Conservation (phyloP, 257 asterid genomes). For the Leptodermis oblonga region DNA sequence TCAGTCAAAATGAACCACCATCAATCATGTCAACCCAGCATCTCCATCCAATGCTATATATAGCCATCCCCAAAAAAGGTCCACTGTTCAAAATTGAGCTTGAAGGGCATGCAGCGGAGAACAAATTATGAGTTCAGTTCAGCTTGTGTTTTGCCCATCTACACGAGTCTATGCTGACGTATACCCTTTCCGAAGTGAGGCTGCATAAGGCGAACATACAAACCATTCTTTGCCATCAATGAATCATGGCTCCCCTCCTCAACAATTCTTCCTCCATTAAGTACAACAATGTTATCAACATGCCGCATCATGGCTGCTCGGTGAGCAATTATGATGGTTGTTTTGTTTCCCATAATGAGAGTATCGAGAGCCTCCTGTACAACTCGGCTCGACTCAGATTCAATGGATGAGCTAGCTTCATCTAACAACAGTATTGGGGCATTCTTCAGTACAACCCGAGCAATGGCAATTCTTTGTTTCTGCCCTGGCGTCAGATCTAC, state of each 20-base stretch:
- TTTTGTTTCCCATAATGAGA: conserved; percentile 93
- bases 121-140: not conserved
- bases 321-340: conserved; percentile 91
- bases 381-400: conserved; percentile 93
- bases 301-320: conserved; percentile 99
- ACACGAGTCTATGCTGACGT: conserved; percentile 50
- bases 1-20: conserved; percentile 12
- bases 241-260: conserved; percentile 94
- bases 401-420: conserved; percentile 97
- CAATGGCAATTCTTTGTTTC: conserved; percentile 94
- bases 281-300: conserved; percentile 92
- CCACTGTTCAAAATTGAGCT: conserved; percentile 7
- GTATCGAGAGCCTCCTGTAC: conserved; percentile 98
- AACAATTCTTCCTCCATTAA: conserved; percentile 92
- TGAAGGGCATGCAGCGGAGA: conserved; percentile 1
- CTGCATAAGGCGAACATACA: conserved; percentile 93
- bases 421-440: conserved; percentile 93
- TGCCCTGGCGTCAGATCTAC: conserved; percentile 99
- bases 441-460: conserved; percentile 82
- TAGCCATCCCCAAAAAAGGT: conserved; percentile 10
- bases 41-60: not conserved
- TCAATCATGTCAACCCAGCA: conserved; percentile 12
- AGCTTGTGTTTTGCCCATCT: conserved; percentile 18
- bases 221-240: conserved; percentile 67
- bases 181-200: conserved; percentile 94